phyloP scores from a whole-genome alignment of 108 stramenopile genomes.

The Nannochloropsis oceanica region DNA sequence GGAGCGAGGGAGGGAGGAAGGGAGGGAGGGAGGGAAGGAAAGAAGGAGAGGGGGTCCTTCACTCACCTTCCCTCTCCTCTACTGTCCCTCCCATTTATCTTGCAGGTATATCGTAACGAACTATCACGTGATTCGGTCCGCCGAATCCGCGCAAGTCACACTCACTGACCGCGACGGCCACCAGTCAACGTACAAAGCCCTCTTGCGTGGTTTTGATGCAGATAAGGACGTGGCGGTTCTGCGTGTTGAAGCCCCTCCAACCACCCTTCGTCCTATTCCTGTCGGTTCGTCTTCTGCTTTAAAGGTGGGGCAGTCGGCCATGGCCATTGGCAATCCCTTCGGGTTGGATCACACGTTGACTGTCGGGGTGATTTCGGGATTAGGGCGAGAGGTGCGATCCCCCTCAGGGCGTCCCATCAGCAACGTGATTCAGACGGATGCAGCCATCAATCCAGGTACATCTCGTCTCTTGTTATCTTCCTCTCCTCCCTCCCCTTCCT shows the following conservation, averaged over 20 bases:
- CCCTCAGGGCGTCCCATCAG: conserved; percentile 77
- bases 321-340: conserved; percentile 89
- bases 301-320: conserved; percentile 58
- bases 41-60: not conserved
- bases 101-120: conserved; percentile 61
- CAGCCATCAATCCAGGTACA: conserved; percentile 68
- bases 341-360: conserved; percentile 83
- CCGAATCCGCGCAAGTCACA: conserved; percentile 30
- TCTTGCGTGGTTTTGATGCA: conserved; percentile 58
- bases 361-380: conserved; percentile 62
- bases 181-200: conserved; percentile 50
- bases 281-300: conserved; percentile 25
- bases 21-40: not conserved
- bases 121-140: conserved; percentile 71
- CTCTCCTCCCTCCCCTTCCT: not conserved
- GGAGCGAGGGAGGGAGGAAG: not conserved
- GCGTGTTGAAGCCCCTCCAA: conserved; percentile 51
- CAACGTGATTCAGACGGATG: conserved; percentile 85
- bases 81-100: not conserved
- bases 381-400: conserved; percentile 63
- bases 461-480: not conserved
- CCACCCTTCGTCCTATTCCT: conserved; percentile 5
- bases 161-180: conserved; percentile 21
- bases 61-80: not conserved
- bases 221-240: conserved; percentile 75